Percentiles rank a stretch among this genome's conserved stretches.
Evolutionary conservation across 352 stramenopile species (phyloP).

Genomic region (Globisporangium yorkense): DNA sequence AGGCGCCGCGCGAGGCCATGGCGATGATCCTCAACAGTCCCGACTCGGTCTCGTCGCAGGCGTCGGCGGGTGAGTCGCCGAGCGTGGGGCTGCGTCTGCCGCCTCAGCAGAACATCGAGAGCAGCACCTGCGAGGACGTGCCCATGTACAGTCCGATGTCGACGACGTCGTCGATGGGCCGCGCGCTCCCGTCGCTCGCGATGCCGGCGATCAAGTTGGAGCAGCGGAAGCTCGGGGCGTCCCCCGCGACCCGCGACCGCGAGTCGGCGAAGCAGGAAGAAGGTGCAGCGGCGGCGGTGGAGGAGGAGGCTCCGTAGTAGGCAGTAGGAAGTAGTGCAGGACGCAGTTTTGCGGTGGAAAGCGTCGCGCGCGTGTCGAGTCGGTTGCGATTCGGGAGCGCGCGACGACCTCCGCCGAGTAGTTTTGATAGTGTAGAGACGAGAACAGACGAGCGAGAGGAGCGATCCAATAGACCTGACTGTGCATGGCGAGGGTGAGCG

Average conservation of each 20-base stretch:
- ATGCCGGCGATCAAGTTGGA: slow-evolving; percentile 6
- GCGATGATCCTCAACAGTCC: slow-evolving; percentile 74
- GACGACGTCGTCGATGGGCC: slow-evolving; percentile 11
- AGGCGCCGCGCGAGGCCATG: slow-evolving; percentile 34
- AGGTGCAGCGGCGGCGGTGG: neutral
- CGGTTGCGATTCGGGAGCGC: slow-evolving; percentile 9
- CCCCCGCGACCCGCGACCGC: neutral
- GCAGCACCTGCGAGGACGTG: neutral
- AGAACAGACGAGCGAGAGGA: neutral
- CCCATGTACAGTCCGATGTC: slow-evolving; percentile 16
- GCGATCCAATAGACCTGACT: slow-evolving; percentile 1
- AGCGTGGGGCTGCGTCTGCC: neutral
- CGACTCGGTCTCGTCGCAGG: slow-evolving; percentile 9
- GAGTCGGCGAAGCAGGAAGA: neutral
- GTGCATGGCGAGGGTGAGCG: neutral
- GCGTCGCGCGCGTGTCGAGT: neutral
- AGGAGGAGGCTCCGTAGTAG: neutral
- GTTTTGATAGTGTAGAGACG: slow-evolving; percentile 6
- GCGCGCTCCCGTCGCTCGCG: slow-evolving; percentile 18
- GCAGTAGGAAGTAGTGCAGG: slow-evolving; percentile 2
- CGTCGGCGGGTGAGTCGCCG: neutral
- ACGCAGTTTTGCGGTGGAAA: slow-evolving; percentile 1
- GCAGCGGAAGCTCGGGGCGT: neutral
- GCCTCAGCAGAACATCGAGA: neutral
- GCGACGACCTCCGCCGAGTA: slow-evolving; percentile 10